phyloP scores from a whole-genome alignment of 192 early-diverging fungal species.

The Podila epicladia region DNA sequence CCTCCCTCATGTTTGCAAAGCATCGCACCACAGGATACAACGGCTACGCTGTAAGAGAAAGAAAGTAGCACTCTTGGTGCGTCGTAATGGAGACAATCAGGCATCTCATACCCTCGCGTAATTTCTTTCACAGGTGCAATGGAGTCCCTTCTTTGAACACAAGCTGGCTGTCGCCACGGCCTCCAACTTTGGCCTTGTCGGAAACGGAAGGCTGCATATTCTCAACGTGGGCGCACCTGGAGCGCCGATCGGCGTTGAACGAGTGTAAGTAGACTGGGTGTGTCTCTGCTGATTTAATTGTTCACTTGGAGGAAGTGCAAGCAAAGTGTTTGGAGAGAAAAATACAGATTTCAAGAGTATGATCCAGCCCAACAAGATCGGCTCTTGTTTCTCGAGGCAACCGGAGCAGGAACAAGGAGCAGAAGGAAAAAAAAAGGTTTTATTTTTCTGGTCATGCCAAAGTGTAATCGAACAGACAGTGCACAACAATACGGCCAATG shows the following conservation, averaged over 20 bases:
- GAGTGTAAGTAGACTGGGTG: constrained; percentile 62
- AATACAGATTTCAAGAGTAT: not conserved
- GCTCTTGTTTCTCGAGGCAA: constrained; percentile 19
- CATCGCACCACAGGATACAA: constrained; percentile 88
- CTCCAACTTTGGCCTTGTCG: constrained; percentile 97
- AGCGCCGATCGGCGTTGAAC: constrained; percentile 55
- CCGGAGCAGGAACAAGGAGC: not conserved
- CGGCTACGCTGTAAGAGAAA: constrained; percentile 80
- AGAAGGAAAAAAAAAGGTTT: not conserved
- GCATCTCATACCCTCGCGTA: not conserved
- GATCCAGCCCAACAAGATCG: not conserved
- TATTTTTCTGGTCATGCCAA: not conserved
- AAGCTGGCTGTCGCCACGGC: constrained; percentile 87
- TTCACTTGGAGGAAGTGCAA: constrained; percentile 5
- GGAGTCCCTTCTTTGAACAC: constrained; percentile 93
- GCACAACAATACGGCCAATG: not conserved
- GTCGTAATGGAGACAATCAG: not conserved
- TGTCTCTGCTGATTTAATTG: not conserved
- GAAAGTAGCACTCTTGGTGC: not conserved
- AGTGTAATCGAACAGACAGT: not conserved
- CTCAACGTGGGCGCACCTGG: constrained; percentile 60
- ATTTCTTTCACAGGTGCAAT: constrained; percentile 72
- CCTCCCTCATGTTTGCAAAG: constrained; percentile 54
- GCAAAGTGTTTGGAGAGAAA: not conserved
- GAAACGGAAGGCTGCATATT: constrained; percentile 91